Evolutionary conservation across 768 basidiomycete genomes (phyloP).

Genomic region (Russula compacta): DNA sequence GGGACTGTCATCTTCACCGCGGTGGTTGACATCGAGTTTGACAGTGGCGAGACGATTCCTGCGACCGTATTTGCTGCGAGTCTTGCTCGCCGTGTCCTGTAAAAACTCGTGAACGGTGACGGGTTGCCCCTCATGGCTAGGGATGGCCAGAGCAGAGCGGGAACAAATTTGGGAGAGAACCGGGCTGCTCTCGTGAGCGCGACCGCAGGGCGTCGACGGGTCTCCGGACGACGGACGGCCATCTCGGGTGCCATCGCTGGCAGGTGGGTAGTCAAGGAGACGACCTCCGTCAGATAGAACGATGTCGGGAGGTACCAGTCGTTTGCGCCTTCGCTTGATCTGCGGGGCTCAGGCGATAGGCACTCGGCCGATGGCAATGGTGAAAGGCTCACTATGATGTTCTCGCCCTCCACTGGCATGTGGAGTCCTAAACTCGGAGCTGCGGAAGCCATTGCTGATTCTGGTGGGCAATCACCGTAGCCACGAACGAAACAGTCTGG

Average conservation of each 20-base stretch:
- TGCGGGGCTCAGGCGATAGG: not conserved
- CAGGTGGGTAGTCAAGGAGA: not conserved
- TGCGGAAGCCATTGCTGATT: not conserved
- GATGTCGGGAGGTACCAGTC: not conserved
- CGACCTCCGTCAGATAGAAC: not conserved
- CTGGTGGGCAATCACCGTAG: too few species aligned
- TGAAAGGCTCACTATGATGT: not conserved
- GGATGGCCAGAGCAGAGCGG: too few species aligned
- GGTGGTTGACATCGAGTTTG: not conserved
- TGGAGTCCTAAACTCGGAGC: not conserved
- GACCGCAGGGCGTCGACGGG: not conserved
- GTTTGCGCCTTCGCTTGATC: conserved; percentile 16
- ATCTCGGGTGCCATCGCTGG: not conserved
- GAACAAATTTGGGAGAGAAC: not conserved
- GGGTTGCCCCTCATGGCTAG: not conserved
- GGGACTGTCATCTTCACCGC: not conserved
- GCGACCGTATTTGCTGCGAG: conserved; percentile 6
- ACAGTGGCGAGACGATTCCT: not conserved
- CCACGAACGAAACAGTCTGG: not conserved
- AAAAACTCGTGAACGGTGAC: conserved; percentile 10
- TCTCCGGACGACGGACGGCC: not conserved
- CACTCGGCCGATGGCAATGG: not conserved
- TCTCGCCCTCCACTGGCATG: not conserved
- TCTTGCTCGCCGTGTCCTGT: not conserved
- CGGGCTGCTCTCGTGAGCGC: not conserved